Conservation (phyloP, 2,329 filamentous ascomycete species). For the Alternaria viburni region DNA sequence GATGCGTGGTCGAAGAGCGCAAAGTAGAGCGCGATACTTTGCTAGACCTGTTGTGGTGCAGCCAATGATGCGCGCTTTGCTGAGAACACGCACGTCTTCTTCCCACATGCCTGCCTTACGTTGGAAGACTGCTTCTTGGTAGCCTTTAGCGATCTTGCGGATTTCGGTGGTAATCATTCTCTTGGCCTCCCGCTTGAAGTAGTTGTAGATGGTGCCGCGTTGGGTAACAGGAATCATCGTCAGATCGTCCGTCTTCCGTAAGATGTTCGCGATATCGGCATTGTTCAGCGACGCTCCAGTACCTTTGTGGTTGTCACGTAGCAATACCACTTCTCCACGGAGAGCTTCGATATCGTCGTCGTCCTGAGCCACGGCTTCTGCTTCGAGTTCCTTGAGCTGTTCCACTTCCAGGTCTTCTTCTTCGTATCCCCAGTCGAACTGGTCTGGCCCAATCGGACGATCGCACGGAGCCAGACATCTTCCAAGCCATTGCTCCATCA, state of each 20-base stretch:
- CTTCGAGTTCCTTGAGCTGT: conserved; percentile 66
- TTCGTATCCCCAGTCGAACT: conserved; percentile 62
- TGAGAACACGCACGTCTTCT: conserved; percentile 57
- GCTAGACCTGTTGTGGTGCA: conserved; percentile 81
- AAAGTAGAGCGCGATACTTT: conserved; percentile 77
- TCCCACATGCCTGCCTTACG: conserved; percentile 66
- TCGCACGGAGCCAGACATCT: conserved; percentile 57
- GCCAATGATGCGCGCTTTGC: conserved; percentile 62
- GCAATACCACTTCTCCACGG: conserved; percentile 31
- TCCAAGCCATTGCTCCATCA: conserved; percentile 65
- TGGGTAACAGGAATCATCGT: conserved; percentile 63
- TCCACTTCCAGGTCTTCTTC: conserved; percentile 68
- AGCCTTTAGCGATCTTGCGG: conserved; percentile 57
- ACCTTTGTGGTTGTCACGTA: conserved; percentile 53
- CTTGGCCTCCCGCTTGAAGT: conserved; percentile 65
- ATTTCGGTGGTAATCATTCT: conserved; percentile 56
- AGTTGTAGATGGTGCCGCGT: conserved; percentile 71
- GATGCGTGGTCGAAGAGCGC: conserved; percentile 68
- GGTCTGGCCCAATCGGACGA: conserved; percentile 54
- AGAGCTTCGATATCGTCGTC: conserved; percentile 57
- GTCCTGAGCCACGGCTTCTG: conserved; percentile 60
- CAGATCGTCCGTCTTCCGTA: conserved; percentile 59
- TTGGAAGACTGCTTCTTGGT: conserved; percentile 58
- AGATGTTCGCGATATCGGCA: conserved; percentile 44
- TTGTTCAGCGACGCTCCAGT: conserved; percentile 27